Evolutionary conservation across 164 flowering plant genomes (phyloP).

Genomic region (Tetrastigma voinierianum): DNA sequence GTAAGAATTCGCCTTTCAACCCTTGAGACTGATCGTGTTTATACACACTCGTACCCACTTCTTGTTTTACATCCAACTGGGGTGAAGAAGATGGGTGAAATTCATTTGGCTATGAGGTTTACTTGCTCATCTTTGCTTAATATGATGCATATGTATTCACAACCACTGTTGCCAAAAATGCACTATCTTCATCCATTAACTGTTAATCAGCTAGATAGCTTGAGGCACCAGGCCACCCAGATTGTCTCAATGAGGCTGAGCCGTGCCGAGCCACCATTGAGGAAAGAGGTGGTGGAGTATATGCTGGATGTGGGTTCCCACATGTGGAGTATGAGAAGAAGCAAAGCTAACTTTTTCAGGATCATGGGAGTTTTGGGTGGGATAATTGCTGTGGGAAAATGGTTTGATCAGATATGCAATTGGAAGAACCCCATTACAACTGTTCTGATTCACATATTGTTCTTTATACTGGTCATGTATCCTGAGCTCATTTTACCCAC

Average conservation of each 20-base stretch:
- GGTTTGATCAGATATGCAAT: slow-evolving; percentile 46
- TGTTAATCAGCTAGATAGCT: slow-evolving; percentile 39
- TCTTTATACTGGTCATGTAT: slow-evolving; percentile 39
- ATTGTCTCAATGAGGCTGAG: slow-evolving; percentile 45
- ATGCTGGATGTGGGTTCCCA: slow-evolving; percentile 51
- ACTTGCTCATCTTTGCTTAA: slow-evolving; percentile 43
- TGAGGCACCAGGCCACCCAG: slow-evolving; percentile 49
- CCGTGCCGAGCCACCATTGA: slow-evolving; percentile 47
- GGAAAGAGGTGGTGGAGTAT: slow-evolving; percentile 44
- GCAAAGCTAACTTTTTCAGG: slow-evolving; percentile 49
- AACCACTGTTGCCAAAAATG: slow-evolving; percentile 44
- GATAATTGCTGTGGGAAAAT: slow-evolving; percentile 37
- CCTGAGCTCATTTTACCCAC: slow-evolving; percentile 49
- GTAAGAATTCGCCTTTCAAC: slow-evolving; percentile 47
- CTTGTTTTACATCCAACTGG: slow-evolving; percentile 41
- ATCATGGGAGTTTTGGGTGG: slow-evolving; percentile 42
- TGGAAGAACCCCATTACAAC: slow-evolving; percentile 52
- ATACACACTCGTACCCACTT: slow-evolving; percentile 46
- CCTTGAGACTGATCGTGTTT: slow-evolving; percentile 42
- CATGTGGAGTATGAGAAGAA: slow-evolving; percentile 54
- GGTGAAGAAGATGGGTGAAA: slow-evolving; percentile 50
- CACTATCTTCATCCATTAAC: slow-evolving; percentile 44
- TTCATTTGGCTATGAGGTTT: slow-evolving; percentile 47
- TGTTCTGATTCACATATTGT: slow-evolving; percentile 40
- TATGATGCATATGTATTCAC: slow-evolving; percentile 53